Base-by-base conservation (phyloP, 208 protist species). In the Leishmania lainsoni region DNA sequence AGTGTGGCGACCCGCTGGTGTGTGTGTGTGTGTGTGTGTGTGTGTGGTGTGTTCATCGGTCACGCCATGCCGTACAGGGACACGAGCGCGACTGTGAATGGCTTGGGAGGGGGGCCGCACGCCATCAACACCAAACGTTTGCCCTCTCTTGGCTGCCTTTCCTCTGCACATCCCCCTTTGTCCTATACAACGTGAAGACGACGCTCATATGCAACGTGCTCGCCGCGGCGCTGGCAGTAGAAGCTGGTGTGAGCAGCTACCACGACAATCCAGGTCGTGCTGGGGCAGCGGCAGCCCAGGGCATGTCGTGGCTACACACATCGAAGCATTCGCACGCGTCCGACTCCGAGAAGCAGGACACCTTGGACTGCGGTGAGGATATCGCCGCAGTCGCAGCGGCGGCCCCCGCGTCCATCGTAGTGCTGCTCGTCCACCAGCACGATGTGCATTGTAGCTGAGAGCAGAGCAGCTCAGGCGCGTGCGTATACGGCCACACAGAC, bases 191-290 rank as follows among this genome's bases (percentile, higher is more conserved):
- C 0, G 81, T 85, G n/a, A 61, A 61, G 6, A 58, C n/a, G 6
- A 82, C 84, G 66, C 29, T 81, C 2, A 66, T 92, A 12, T 83
- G 89, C 58, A 81, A 92, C 59, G 89, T 86, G 4, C 83, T 92
- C 8, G 86, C 89, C 1, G 61, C 79, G 4, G 81, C 79, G 12
- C 72, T 92, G 45, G 81, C 78, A 1, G 73, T 69, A 17, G 81
- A 90, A 69, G 89, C 86, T 32, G 70, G 49, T 35, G 39, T 75
- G 48, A 59, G 51, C 71, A 75, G 12, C 45, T 49, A 61, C 71
- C 0, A 61, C 71, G 39, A 54, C n/a, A 16, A 42, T 35, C 26
- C 8, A 16, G 17, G 71, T 16, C 39, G 22, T 49, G 49, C n/a
- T 32, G 49, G 12, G 48, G 29, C 22, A 8, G 49, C n/a, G 42